A percentile compares a stretch with the other conserved stretches of the same genome.
Evolutionary conservation across 805 yeast genomes (phyloP).

Genomic region (Isabelozyma gotoi): DNA sequence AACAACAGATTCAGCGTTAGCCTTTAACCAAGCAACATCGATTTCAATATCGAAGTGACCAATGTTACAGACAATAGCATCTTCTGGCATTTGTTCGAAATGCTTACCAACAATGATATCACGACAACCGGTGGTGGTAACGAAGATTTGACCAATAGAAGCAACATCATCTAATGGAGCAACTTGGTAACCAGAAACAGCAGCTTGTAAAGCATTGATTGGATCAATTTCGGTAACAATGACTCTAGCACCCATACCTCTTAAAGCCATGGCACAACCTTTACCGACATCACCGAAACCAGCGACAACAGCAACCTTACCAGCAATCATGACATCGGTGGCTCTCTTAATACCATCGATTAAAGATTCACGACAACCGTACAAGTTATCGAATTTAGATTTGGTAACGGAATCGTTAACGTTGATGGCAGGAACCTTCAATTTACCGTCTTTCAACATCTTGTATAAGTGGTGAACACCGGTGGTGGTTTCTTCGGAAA

Average conservation of each 20-base stretch:
- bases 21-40: slow-evolving; percentile 98
- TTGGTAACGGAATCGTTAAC: slow-evolving; percentile 99
- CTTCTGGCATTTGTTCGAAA: slow-evolving; percentile 94
- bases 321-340: slow-evolving; percentile 99
- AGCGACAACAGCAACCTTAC: slow-evolving; percentile 98
- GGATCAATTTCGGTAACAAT: slow-evolving; percentile 97
- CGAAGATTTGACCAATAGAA: slow-evolving; percentile 91
- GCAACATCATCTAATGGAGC: slow-evolving; percentile 94
- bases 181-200: slow-evolving; percentile 98
- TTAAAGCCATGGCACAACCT: slow-evolving; percentile 99
- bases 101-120: slow-evolving; percentile 91
- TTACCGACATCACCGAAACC: slow-evolving; percentile 99
- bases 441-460: slow-evolving; percentile 82
- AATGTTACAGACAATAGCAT: slow-evolving; percentile 98
- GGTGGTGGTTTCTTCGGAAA: slow-evolving; percentile 98
- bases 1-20: slow-evolving; percentile 87
- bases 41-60: slow-evolving; percentile 99
- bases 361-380: slow-evolving; percentile 99
- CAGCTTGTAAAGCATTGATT: slow-evolving; percentile 98
- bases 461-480: slow-evolving; percentile 99
- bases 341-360: slow-evolving; percentile 99
- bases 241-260: slow-evolving; percentile 99
- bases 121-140: slow-evolving; percentile 99
- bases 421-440: slow-evolving; percentile 98
- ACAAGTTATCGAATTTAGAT: slow-evolving; percentile 98